Conservation (phyloP, 2,329 filamentous ascomycete species). For the Emmonsiellopsis sp. region DNA sequence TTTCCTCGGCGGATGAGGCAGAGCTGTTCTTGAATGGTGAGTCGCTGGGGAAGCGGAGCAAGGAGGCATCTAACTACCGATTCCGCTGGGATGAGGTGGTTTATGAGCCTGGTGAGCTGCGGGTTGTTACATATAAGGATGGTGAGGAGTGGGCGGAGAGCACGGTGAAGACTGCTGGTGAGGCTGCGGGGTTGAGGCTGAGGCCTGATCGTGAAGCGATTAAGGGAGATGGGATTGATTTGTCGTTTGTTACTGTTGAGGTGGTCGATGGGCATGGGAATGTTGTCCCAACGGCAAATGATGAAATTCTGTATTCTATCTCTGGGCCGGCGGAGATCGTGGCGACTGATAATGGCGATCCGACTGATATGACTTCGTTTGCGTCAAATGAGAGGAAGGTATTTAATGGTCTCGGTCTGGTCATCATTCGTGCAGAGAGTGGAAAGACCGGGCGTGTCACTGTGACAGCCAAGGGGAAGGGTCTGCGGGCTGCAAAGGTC, state of each 20-base stretch:
- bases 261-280: constrained; percentile 39
- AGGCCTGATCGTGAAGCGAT: constrained; percentile 35
- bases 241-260: constrained; percentile 39
- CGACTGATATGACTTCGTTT: constrained; percentile 38
- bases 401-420: constrained; percentile 24
- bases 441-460: too few species aligned
- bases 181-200: constrained; percentile 29
- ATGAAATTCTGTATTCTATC: constrained; percentile 38
- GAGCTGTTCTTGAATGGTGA: constrained; percentile 47
- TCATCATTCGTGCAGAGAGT: too few species aligned
- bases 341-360: constrained; percentile 45
- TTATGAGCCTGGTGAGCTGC: constrained; percentile 41
- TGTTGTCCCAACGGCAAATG: constrained; percentile 35
- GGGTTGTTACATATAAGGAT: constrained; percentile 41
- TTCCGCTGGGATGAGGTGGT: constrained; percentile 46
- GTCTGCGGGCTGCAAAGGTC: too few species aligned
- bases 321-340: constrained; percentile 39
- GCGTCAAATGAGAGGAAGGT: constrained; percentile 32
- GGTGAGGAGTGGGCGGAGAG: constrained; percentile 40
- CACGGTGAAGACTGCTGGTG: constrained; percentile 34
- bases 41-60: constrained; percentile 35
- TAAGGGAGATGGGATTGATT: constrained; percentile 29
- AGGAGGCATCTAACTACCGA: constrained; percentile 34
- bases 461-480: too few species aligned
- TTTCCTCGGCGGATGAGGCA: constrained; percentile 44